Conservation (phyloP, 78 protist genomes). For the Emiliania huxleyi region DNA sequence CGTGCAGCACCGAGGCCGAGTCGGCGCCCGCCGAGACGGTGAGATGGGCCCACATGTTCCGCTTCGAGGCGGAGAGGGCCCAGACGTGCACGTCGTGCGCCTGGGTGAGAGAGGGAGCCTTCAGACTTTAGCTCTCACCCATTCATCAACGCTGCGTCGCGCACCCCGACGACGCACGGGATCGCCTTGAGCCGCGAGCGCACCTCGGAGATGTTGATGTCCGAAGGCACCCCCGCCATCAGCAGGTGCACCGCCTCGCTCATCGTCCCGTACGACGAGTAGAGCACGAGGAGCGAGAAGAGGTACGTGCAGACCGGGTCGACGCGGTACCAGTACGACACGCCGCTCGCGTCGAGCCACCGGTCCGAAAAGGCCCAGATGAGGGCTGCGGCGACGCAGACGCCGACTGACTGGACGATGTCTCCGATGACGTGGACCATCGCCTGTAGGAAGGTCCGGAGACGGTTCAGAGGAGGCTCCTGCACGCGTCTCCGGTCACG, state of each 20-base stretch:
- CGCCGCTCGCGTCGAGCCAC: background rate
- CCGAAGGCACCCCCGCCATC: slow-evolving; percentile 54
- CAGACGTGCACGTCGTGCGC: slow-evolving; percentile 26
- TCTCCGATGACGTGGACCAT: slow-evolving; percentile 82
- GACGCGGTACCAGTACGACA: slow-evolving; percentile 61
- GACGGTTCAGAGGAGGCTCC: background rate
- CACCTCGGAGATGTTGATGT: slow-evolving; percentile 27
- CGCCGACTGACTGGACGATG: slow-evolving; percentile 76
- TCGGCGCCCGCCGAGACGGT: background rate
- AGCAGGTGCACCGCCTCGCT: slow-evolving; percentile 53
- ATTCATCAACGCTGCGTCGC: no score
- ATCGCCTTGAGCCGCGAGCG: slow-evolving; percentile 38
- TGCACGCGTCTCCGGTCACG: slow-evolving; percentile 74
- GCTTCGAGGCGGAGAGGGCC: background rate
- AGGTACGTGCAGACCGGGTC: slow-evolving; percentile 78
- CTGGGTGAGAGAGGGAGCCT: no score
- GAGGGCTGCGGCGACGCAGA: slow-evolving; percentile 63
- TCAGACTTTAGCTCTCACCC: no score
- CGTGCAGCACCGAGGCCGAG: background rate
- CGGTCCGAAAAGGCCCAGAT: slow-evolving; percentile 62
- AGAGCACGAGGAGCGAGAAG: slow-evolving; percentile 68
- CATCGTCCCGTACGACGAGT: slow-evolving; percentile 53
- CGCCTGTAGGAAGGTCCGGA: slow-evolving; percentile 67
- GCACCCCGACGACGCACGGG: slow-evolving; percentile 60
- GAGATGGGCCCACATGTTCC: background rate